Base-by-base conservation (phyloP, 306 rosid genomes). In the Gynostemma pentaphyllum region DNA sequence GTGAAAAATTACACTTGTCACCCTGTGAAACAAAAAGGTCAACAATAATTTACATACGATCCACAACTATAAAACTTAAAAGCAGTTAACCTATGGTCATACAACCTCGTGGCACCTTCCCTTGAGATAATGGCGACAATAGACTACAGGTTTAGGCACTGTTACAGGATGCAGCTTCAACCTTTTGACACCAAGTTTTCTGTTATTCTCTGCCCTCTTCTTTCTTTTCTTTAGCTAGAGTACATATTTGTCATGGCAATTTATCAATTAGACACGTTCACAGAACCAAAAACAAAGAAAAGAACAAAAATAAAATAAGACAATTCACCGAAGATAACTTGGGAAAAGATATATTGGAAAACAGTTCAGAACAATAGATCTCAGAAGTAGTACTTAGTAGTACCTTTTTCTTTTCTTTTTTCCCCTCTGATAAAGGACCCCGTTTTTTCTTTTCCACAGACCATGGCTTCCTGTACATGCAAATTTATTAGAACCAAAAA, bases 101-200 rank as follows among this genome's bases (percentile, higher is more conserved):
- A 68, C 80, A 67, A 87, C 98, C 95, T 85, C 85, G 1, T 77
- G 45, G 77, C 98, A 88, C 72, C 85, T 80, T 74, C 98, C 98
- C 23, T 23, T 22, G 8, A 77, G 28, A 78, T 75, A 88, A 76
- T 92, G 96, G 70, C 85, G 96, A 73, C 98, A 92, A 68, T 72
- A 48, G 21, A 54, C 0, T 22, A 74, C 57, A 52, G 80, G 9
- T 76, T 85, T 91, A 0, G 83, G 81, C 72, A 75, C 83, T 34
- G 68, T 78, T 34, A 79, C 78, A 19, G 70, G 76, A 59, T 22
- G 79, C 70, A 83, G 65, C 62, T 82, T 86, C 82, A 80, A 50
- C 80, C 85, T 88, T 74, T 76, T 88, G 56, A 83, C 87, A 67
- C 98, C 96, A 66, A 61, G 85, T 72, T 82, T 46, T 74, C 85